A percentile compares a stretch with the other conserved stretches of the same genome.
These are phyloP conservation scores for Verticillium nubilum DNA, from an alignment of 2,329 filamentous ascomycete species.

Conservation along the genomic window DNA sequence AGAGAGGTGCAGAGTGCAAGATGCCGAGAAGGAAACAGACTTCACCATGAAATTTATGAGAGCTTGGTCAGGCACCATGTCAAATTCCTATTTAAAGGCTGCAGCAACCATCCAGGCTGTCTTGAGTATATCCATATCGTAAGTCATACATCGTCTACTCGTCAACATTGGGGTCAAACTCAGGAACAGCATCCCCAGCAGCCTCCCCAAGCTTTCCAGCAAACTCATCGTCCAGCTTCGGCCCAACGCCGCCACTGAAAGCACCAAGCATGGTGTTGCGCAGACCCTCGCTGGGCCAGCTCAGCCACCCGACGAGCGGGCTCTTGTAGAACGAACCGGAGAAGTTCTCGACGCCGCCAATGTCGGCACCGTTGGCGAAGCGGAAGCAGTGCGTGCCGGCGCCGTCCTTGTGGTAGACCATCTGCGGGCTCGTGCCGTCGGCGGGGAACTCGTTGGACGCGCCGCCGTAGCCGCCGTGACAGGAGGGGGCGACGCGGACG, in stretches of 20 bases:
- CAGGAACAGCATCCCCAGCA: slow-evolving; percentile 18
- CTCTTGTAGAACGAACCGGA: slow-evolving; percentile 17
- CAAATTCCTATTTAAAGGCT: background rate
- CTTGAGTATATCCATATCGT: background rate
- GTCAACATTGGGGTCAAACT: slow-evolving; percentile 19
- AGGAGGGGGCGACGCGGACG: slow-evolving; percentile 21
- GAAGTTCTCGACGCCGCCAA: slow-evolving; percentile 18
- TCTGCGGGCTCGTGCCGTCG: slow-evolving; percentile 14
- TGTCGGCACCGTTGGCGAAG: slow-evolving; percentile 20
- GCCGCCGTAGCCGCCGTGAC: slow-evolving; percentile 17
- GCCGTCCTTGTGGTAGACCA: slow-evolving; percentile 25
- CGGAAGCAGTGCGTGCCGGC: slow-evolving; percentile 22
- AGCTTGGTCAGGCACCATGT: too few species aligned
- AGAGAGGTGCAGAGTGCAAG: too few species aligned
- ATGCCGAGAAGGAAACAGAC: too few species aligned
- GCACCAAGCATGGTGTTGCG: slow-evolving; percentile 18
- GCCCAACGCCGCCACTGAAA: slow-evolving; percentile 20
- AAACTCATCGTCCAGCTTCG: slow-evolving; percentile 23
- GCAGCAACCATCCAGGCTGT: too few species aligned
- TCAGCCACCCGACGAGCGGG: slow-evolving; percentile 21
- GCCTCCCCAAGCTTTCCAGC: slow-evolving; percentile 14
- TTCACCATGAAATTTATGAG: too few species aligned
- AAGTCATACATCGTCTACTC: slow-evolving; percentile 5
- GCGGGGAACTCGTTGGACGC: slow-evolving; percentile 16
- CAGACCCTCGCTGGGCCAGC: slow-evolving; percentile 18